Evolutionary conservation across 2,329 filamentous ascomycete species (phyloP).

Genomic region (Fusarium sterilihyphosum): DNA sequence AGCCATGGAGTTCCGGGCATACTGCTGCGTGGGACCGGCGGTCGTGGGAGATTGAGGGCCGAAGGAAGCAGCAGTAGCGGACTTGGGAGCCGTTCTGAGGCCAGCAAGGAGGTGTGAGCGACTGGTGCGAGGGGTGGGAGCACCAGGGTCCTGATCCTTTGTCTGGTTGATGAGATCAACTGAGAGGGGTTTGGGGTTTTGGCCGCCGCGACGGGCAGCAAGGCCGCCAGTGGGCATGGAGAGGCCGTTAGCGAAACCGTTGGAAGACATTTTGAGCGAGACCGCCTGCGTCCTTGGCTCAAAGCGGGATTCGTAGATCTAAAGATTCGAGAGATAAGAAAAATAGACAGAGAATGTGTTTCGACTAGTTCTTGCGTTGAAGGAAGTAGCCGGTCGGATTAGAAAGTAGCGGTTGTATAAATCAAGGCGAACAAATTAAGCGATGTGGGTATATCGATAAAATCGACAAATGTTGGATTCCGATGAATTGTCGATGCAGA

Average conservation of each 20-base stretch:
- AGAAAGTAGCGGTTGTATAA: slow-evolving; percentile 33
- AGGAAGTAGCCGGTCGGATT: slow-evolving; percentile 35
- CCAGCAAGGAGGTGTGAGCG: slow-evolving; percentile 94
- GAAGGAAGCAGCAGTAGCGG: slow-evolving; percentile 75
- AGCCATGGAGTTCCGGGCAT: slow-evolving; percentile 56
- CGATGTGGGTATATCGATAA: slow-evolving; percentile 39
- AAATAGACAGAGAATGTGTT: slow-evolving; percentile 36
- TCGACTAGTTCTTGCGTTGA: slow-evolving; percentile 25
- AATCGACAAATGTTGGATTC: slow-evolving; percentile 29
- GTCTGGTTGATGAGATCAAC: slow-evolving; percentile 78
- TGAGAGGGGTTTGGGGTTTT: slow-evolving; percentile 89
- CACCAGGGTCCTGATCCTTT: slow-evolving; percentile 71
- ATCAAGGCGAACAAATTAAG: slow-evolving; percentile 39
- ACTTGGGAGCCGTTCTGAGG: slow-evolving; percentile 92
- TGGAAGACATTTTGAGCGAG: slow-evolving; percentile 99
- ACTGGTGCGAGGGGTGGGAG: slow-evolving; percentile 89
- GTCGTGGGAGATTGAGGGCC: slow-evolving; percentile 71
- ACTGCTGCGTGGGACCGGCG: slow-evolving; percentile 53
- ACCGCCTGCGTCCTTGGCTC: slow-evolving; percentile 93
- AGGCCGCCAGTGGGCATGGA: slow-evolving; percentile 82
- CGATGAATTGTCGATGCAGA: slow-evolving; percentile 30
- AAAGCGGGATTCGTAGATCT: slow-evolving; percentile 40
- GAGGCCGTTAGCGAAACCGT: slow-evolving; percentile 78
- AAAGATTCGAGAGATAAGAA: slow-evolving; percentile 18
- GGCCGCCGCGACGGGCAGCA: slow-evolving; percentile 83